Evolutionary conservation across 106 monocot species (phyloP).

Genomic region (Vanilla planifolia): DNA sequence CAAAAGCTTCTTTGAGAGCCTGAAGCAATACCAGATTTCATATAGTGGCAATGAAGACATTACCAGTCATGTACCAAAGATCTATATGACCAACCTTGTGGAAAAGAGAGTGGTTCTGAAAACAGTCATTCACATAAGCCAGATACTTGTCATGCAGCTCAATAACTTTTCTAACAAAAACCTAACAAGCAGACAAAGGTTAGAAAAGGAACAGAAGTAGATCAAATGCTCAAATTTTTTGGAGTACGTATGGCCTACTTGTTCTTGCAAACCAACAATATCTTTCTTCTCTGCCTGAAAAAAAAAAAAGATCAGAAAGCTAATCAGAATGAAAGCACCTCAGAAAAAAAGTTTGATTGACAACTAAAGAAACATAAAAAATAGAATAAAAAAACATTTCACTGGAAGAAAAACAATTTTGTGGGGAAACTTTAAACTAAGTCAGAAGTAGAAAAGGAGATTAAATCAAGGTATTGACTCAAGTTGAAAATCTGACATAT

Average conservation of each 20-base stretch:
- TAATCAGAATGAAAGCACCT: not conserved
- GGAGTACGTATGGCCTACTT: constrained; percentile 18
- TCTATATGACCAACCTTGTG: constrained; percentile 42
- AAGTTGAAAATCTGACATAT: no score
- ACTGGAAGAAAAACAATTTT: no score
- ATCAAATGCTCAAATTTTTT: not conserved
- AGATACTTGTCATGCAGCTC: constrained; percentile 75
- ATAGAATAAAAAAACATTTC: no score
- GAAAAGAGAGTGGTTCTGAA: constrained; percentile 65
- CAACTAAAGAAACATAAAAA: not conserved
- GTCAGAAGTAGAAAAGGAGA: no score
- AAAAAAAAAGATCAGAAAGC: not conserved
- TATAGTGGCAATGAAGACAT: no score
- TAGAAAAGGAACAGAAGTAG: not conserved
- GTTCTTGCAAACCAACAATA: constrained; percentile 51
- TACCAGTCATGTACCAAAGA: no score
- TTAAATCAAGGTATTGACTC: no score
- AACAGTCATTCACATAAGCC: constrained; percentile 59
- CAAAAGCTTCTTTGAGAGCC: constrained; percentile 75
- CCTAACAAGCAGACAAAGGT: constrained; percentile 19
- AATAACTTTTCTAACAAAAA: constrained; percentile 72
- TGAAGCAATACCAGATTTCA: constrained; percentile 8
- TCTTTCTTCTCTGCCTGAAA: constrained; percentile 59
- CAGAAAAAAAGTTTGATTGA: not conserved
- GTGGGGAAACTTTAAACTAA: no score